Evolutionary conservation across 352 stramenopile genomes (phyloP), one percentile per base, ranked within the genome.

Genomic region (Globisporangium radiosum): DNA sequence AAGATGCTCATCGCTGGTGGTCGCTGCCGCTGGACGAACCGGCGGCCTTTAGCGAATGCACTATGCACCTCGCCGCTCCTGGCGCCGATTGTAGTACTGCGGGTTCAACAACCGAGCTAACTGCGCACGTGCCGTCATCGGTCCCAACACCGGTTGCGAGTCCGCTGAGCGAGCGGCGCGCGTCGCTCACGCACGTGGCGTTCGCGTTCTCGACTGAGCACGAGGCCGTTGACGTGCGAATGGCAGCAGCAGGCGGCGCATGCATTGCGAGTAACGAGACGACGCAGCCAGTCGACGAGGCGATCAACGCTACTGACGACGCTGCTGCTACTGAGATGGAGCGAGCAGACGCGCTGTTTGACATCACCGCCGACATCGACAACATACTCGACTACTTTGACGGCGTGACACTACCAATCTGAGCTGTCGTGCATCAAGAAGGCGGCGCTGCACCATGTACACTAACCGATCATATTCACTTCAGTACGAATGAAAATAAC

Each of bases 341-440:
- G 13, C 14, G 9, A 44, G 39, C 40, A 8, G 14, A 19, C n/a
- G 1, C 53, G 0, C 4, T 25, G 36, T 49, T 59, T 7, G 53
- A 60, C 15, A 42, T 15, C 2, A 75, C 52, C 40, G 60, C 56
- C 53, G 74, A 85, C 47, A 87, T 90, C 45, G 81, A 88, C 70
- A 77, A 86, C 47, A 76, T 91, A 70, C 69, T 87, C 49, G 81
- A 89, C 60, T 91, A 86, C 67, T 89, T 89, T 66, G 75, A 89
- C 62, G 69, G 68, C 54, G 69, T 91, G 15, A 79, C 69, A 1
- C 56, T 90, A 40, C 75, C 76, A n/a, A 74, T 88, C 47, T 87
- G 72, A 74, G 25, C 25, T 33, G 25, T 33, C 25, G 25, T 33
- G 25, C 25, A 33, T 33, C 25, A 33, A 33, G 25, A 33, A 33